Base-by-base conservation (phyloP, 257 asterid genomes). In the Catharanthus roseus region DNA sequence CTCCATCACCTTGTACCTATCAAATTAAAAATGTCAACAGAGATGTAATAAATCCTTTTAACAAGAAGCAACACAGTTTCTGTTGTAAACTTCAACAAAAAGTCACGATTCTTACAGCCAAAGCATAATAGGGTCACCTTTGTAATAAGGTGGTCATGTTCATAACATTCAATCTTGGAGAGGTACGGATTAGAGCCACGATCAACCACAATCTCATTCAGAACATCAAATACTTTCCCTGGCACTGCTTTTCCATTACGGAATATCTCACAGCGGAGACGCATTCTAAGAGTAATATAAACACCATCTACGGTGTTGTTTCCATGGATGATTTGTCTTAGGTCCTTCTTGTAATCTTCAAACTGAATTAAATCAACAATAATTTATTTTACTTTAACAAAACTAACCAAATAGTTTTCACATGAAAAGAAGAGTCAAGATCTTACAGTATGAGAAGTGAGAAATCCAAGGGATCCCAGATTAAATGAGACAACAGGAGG, bases 1-100 rank as follows among this genome's bases (percentile, higher is more conserved):
- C 97, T 78, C 99, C 99, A 78, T 95, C 99, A 75, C 96, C 99
- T 89, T 95, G 97, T 71, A 95, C 99, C 99, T 95, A 69, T 28
- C 29, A 47, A 39, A 69, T 41, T 12, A 47, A 33, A 55, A 58
- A 21, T 33, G 34, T 41, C 50, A 60, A 39, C 28, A 12, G 29
- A 66, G 16, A 51, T 6, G 6, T 55, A 68, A 31, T 5, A 66
- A 60, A 21, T 54, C 62, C 50, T 41, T 18, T 42, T 29, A 4
- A 60, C 34, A 57, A 15, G 21, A 38, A 28, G 47, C 39, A 38
- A 10, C 23, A 44, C 3, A 38, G 36, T 60, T 71, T 45, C 26
- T 61, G 21, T 31, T 33, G 50, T 10, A 21, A 28, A 58, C 18
- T 42, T 54, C 28, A 28, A 45, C 24, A 45, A 51, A 23, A 45